Conservation (phyloP, 75 land plant species). For the Pinus tabuliformis region DNA sequence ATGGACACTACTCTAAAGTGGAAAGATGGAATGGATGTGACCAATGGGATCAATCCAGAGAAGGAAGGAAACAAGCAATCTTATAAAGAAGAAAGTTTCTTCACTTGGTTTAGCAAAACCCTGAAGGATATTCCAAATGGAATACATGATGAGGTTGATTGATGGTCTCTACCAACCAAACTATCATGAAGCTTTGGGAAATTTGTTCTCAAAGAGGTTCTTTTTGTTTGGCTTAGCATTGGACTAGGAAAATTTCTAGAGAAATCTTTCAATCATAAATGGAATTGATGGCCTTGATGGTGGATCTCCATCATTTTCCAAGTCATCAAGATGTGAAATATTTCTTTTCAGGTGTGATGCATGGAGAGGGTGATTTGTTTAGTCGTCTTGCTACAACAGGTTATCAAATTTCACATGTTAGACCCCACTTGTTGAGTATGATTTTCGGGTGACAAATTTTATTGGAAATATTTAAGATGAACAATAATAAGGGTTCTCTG, state of each 20-base stretch:
- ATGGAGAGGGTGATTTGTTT: constrained; percentile 88
- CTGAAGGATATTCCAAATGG: too few relatives aligned
- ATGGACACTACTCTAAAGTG: too few relatives aligned
- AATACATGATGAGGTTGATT: constrained; percentile 14
- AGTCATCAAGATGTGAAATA: constrained; percentile 74
- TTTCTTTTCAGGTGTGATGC: constrained; percentile 71
- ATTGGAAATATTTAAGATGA: constrained; percentile 80
- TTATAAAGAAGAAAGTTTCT: too few relatives aligned
- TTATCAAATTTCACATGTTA: constrained; percentile 73
- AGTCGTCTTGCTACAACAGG: constrained; percentile 59
- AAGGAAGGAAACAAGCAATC: too few relatives aligned
- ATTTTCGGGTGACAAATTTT: constrained; percentile 54
- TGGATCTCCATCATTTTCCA: constrained; percentile 75
- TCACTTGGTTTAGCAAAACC: too few relatives aligned
- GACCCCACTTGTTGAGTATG: constrained; percentile 69
- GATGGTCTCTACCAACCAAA: constrained; percentile 54
- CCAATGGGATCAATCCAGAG: too few relatives aligned
- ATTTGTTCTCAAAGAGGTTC: constrained; percentile 70
- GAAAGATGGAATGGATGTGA: too few relatives aligned
- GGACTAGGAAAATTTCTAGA: constrained; percentile 65
- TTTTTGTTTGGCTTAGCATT: constrained; percentile 72
- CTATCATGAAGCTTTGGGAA: constrained; percentile 71
- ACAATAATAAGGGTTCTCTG: too few relatives aligned
- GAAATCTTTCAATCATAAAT: constrained; percentile 46
- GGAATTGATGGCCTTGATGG: constrained; percentile 94